Evolutionary conservation across 306 rosid genomes (phyloP).

Genomic region (Cicer yamashitae): DNA sequence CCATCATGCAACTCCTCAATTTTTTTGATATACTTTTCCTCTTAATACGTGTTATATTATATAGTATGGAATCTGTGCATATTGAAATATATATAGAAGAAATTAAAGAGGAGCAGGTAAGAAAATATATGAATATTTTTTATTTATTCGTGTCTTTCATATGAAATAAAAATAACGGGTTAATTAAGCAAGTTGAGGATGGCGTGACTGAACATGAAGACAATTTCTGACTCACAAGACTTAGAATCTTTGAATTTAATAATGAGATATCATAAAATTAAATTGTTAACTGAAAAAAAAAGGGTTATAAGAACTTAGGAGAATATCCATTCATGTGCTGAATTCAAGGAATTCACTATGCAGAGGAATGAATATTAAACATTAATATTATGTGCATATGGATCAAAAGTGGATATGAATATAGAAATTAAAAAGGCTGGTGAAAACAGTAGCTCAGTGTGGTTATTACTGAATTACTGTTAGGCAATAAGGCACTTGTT

Average conservation of each 20-base stretch:
- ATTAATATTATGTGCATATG: background rate
- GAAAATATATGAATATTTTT: slow-evolving; percentile 36
- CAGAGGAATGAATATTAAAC: slow-evolving; percentile 34
- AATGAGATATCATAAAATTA: slow-evolving; percentile 42
- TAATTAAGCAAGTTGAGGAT: slow-evolving; percentile 52
- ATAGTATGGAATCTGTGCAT: slow-evolving; percentile 48
- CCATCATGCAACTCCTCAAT: slow-evolving; percentile 53
- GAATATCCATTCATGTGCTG: slow-evolving; percentile 48
- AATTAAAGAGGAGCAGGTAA: slow-evolving; percentile 49
- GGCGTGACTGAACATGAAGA: slow-evolving; percentile 55
- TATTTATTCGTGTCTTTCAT: slow-evolving; percentile 32
- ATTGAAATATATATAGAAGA: slow-evolving; percentile 28
- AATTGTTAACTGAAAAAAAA: slow-evolving; percentile 43
- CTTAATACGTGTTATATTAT: background rate
- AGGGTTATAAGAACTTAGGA: slow-evolving; percentile 42
- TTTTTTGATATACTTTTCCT: slow-evolving; percentile 11
- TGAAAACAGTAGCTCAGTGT: background rate
- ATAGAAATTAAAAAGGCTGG: slow-evolving; percentile 5
- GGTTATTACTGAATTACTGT: background rate
- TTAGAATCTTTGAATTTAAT: slow-evolving; percentile 60
- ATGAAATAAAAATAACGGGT: slow-evolving; percentile 47
- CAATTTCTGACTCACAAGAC: slow-evolving; percentile 75
- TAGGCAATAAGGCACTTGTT: background rate
- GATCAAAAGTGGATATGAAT: slow-evolving; percentile 15
- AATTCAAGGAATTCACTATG: slow-evolving; percentile 41